Evolutionary conservation across 257 asterid genomes (phyloP).

Genomic region (Fraxinus quadrangulata): DNA sequence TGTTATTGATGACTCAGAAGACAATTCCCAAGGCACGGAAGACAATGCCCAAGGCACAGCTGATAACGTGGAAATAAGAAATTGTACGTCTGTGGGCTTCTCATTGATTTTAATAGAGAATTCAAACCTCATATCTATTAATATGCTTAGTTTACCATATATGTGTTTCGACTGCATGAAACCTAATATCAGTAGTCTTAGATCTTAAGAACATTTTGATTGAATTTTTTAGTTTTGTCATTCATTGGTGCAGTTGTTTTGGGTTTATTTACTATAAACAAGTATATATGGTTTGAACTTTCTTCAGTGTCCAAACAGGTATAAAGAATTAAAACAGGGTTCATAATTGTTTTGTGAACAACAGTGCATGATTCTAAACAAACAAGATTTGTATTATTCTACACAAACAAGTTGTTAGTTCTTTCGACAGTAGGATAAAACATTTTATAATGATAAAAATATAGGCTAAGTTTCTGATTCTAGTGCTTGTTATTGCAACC

Average conservation of each 20-base stretch:
- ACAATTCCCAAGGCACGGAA: constrained; percentile 36
- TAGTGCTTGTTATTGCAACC: neutral
- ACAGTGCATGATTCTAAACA: neutral
- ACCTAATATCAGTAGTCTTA: neutral
- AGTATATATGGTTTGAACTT: neutral
- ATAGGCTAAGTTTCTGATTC: neutral
- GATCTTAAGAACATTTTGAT: neutral
- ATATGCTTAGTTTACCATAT: constrained; percentile 6
- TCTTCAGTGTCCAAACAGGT: neutral
- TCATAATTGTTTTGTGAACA: neutral
- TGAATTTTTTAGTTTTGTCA: neutral
- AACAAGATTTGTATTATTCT: neutral
- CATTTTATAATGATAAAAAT: neutral
- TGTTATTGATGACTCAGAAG: constrained; percentile 41
- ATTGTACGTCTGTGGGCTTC: constrained; percentile 41
- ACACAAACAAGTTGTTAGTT: neutral
- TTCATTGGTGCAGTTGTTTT: neutral
- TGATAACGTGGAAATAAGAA: constrained; percentile 40
- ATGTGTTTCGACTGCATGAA: neutral
- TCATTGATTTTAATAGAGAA: constrained; percentile 21
- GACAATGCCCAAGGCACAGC: constrained; percentile 34
- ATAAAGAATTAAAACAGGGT: neutral
- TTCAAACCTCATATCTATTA: constrained; percentile 16
- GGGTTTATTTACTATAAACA: neutral
- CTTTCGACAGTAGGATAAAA: neutral